Conservation (phyloP, 345 rosid genomes). For the Lepidium aucheri region DNA sequence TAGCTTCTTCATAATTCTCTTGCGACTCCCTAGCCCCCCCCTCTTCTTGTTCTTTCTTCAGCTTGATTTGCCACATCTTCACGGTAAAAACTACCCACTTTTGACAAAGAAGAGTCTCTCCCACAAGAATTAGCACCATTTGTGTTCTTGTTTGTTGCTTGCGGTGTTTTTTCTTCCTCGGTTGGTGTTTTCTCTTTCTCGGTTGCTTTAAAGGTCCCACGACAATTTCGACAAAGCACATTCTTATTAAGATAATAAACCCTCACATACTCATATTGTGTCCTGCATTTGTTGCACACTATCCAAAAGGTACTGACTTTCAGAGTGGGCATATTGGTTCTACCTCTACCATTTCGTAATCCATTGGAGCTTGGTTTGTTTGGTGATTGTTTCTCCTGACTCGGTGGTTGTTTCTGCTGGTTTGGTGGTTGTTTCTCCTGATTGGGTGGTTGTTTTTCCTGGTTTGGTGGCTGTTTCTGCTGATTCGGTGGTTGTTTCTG, state of each 20-base stretch:
- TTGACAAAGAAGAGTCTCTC: conserved; percentile 24
- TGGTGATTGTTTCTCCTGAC: neutral
- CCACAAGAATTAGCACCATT: conserved; percentile 4
- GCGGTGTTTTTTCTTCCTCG: conserved; percentile 18
- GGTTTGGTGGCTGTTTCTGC: neutral
- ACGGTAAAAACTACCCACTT: conserved; percentile 20
- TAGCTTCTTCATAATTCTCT: conserved; percentile 12
- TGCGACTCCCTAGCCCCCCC: conserved; percentile 21
- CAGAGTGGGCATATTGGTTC: conserved; percentile 7
- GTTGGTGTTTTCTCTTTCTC: conserved; percentile 50
- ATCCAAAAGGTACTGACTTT: conserved; percentile 69
- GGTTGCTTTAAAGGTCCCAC: conserved; percentile 48
- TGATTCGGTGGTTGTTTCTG: neutral
- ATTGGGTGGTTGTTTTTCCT: neutral
- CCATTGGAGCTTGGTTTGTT: conserved; percentile 2
- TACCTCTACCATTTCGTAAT: conserved; percentile 16
- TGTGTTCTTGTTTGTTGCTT: conserved; percentile 14
- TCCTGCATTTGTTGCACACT: conserved; percentile 58
- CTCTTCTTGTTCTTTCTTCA: conserved; percentile 32
- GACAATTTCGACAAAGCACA: conserved; percentile 66
- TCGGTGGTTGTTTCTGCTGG: neutral
- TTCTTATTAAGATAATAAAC: conserved; percentile 52
- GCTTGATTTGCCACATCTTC: conserved; percentile 25
- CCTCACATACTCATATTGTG: conserved; percentile 64
- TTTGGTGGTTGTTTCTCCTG: neutral